These are phyloP conservation scores for Xylaria curta DNA, from an alignment of 495 filamentous ascomycete species.

Conservation along the genomic window DNA sequence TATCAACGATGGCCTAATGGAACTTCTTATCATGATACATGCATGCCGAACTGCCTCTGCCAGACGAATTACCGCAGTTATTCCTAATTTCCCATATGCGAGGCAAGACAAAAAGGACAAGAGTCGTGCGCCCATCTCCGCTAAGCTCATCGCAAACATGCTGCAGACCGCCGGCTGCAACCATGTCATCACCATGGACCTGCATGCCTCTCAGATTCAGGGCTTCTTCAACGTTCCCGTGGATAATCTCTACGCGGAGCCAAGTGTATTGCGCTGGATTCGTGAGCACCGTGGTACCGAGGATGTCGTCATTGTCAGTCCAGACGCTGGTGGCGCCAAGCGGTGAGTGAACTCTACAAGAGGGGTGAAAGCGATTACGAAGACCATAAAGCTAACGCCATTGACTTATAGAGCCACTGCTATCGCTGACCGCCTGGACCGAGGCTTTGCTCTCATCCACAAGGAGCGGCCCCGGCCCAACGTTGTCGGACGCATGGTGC, in stretches of 20 bases:
- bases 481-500: conserved; percentile 94
- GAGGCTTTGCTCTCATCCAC: conserved; percentile 97
- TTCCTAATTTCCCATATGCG: conserved; percentile 91
- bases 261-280: conserved; percentile 90
- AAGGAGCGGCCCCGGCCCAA: conserved; percentile 96
- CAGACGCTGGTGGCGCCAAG: conserved; percentile 96
- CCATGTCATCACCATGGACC: conserved; percentile 89
- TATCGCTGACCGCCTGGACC: conserved; percentile 92
- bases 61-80: conserved; percentile 86
- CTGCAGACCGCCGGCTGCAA: conserved; percentile 90
- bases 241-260: conserved; percentile 96
- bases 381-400: conserved; percentile 4
- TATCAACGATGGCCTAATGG: conserved; percentile 99
- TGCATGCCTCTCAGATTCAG: conserved; percentile 78
- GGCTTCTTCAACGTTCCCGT: conserved; percentile 99
- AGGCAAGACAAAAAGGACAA: conserved; percentile 99
- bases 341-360: conserved; percentile 61
- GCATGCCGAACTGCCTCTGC: conserved; percentile 97
- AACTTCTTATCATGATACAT: conserved; percentile 98
- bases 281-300: conserved; percentile 80
- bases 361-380: neutral
- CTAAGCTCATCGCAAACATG: conserved; percentile 97
- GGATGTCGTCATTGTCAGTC: conserved; percentile 93
- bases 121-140: conserved; percentile 82
- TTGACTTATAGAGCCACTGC: conserved; percentile 73